phyloP scores from a whole-genome alignment of 805 yeast species.

The Yamadazyma laniorum region DNA sequence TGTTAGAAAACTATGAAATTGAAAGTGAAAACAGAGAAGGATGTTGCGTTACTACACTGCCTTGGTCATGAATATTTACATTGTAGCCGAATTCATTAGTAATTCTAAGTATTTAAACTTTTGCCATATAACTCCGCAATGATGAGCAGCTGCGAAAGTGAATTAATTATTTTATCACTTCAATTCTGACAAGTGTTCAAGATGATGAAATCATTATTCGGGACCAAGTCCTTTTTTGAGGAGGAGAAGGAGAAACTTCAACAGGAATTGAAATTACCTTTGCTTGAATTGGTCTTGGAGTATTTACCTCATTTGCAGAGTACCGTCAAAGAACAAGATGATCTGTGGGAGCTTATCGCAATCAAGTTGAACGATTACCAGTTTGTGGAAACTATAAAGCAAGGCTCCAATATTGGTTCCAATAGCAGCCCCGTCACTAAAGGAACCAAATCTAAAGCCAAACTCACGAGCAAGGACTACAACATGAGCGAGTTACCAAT shows the following conservation, averaged over 20 bases:
- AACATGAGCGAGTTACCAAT: conserved; percentile 22
- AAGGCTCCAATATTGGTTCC: neutral
- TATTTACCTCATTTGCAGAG: conserved; percentile 33
- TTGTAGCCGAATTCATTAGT: no score
- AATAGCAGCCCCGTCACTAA: neutral
- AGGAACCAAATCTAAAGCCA: no score
- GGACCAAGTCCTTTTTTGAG: conserved; percentile 25
- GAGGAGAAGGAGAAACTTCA: conserved; percentile 23
- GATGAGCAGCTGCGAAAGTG: no score
- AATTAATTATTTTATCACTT: no score
- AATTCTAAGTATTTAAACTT: no score
- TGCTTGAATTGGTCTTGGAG: conserved; percentile 27
- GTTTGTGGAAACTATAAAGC: conserved; percentile 15
- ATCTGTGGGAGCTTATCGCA: conserved; percentile 36
- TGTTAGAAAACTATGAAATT: no score
- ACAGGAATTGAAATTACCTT: conserved; percentile 23
- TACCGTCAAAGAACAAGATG: conserved; percentile 22
- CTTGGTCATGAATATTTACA: no score
- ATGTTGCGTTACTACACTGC: no score
- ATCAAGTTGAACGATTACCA: conserved; percentile 25
- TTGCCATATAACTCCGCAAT: no score
- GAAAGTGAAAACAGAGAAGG: no score
- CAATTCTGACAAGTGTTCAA: neutral
- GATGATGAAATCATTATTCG: conserved; percentile 9
- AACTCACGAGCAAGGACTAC: conserved; percentile 3